Evolutionary conservation across 495 filamentous ascomycete genomes (phyloP), one percentile per base, ranked within the genome.

Genomic region (Peziza echinospora): DNA sequence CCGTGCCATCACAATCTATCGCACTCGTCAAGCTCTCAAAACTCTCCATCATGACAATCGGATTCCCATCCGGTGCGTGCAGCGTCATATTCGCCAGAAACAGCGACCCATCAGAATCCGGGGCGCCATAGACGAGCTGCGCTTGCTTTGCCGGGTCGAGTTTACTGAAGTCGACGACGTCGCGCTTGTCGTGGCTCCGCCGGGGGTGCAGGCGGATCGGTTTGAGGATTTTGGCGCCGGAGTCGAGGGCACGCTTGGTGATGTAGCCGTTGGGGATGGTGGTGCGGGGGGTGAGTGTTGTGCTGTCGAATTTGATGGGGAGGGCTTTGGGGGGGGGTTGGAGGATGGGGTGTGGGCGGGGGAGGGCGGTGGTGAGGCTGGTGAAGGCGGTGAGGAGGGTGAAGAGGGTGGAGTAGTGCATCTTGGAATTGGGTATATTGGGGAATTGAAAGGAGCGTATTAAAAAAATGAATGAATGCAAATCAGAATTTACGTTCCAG

Each of bases 31-130:
- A 49, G 2, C 45, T 47, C 21, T 64, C 62, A 19, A 64, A 64
- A 5, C 52, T 41, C 47, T 64, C 62, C 60, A 64, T 62, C 41
- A 56, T 51, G 13, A 64, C 47, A 9, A 64, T 54, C 8, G 47
- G 51, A 1, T 63, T 39, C 17, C 62, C 62, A 26, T 54, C 26
- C 5, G 57, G 58, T 10, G 62, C 62, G 45, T 57, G 55, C 5
- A 64, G 49, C 2, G 60, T 64, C 57, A 64, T 62, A 22, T 64
- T 60, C 24, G 62, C 62, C 21, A 64, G 43, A 2, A 61, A 24
- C 0, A 61, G 17, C 19, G 54, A 56, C 21, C 60, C 62, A 24
- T 57, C 53, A 0, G 50, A 37, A 2, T 56, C 53, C 5, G 48
- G 52, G 1, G 54, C 45, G 4, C 59, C 62, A 42, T 61, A 64